phyloP scores from a whole-genome alignment of 2,329 filamentous ascomycete genomes.

The Phialophora macrospora region DNA sequence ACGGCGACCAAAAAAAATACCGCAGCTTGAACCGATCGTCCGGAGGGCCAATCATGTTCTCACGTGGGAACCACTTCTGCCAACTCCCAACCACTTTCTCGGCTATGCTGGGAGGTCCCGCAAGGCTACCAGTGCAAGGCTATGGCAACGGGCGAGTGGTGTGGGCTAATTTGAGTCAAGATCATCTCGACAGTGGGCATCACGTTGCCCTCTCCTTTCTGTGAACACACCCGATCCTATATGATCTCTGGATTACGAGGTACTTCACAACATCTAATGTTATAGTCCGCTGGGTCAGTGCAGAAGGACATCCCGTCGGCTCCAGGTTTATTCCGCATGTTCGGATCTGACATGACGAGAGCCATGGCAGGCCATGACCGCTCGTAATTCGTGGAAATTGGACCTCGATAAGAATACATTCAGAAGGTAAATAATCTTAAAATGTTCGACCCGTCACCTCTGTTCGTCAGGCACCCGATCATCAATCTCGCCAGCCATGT shows the following conservation, averaged over 20 bases:
- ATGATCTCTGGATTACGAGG: too few relatives aligned
- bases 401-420: background rate
- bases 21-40: constrained; percentile 15
- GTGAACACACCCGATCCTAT: background rate
- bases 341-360: too few relatives aligned
- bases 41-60: constrained; percentile 14
- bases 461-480: background rate
- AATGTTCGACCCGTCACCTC: background rate
- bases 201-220: background rate
- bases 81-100: background rate
- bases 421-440: background rate
- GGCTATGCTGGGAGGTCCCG: background rate
- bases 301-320: background rate
- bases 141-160: too few relatives aligned
- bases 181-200: background rate
- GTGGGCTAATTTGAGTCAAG: too few relatives aligned
- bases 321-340: too few relatives aligned
- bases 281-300: background rate
- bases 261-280: background rate
- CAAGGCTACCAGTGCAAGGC: constrained; percentile 1
- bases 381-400: too few relatives aligned
- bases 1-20: constrained; percentile 20
- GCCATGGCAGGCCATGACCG: background rate
- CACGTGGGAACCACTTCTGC: constrained; percentile 4
- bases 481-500: background rate